Evolutionary conservation across 2,329 filamentous ascomycete species (phyloP).

Genomic region (Hymenoscyphus infarciens): DNA sequence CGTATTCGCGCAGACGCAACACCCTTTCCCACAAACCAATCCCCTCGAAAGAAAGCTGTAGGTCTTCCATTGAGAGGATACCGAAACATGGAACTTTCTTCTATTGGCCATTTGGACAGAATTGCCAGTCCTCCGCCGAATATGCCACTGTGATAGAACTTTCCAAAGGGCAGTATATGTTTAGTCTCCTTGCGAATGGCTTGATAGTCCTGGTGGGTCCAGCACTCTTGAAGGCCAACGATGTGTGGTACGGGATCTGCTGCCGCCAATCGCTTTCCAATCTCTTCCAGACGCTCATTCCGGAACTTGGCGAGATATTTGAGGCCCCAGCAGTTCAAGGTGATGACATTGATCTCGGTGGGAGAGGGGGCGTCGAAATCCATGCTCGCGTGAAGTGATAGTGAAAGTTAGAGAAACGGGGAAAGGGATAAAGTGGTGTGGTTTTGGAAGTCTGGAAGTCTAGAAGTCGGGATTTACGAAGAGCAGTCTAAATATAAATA

Average conservation of each 20-base stretch:
- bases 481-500: background rate
- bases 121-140: conserved; percentile 89
- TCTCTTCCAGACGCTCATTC: conserved; percentile 73
- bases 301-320: conserved; percentile 80
- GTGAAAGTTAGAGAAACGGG: too few relatives aligned
- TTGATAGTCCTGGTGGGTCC: conserved; percentile 80
- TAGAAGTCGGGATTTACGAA: too few relatives aligned
- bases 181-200: conserved; percentile 71
- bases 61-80: conserved; percentile 94
- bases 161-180: conserved; percentile 77
- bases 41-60: conserved; percentile 88
- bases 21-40: conserved; percentile 96
- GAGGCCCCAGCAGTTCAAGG: conserved; percentile 96
- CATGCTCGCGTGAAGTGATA: conserved; percentile 18
- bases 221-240: conserved; percentile 93
- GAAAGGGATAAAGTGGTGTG: too few relatives aligned
- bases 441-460: too few relatives aligned
- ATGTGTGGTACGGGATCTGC: conserved; percentile 71
- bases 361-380: conserved; percentile 37
- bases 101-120: conserved; percentile 86
- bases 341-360: conserved; percentile 71
- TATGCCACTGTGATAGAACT: conserved; percentile 87
- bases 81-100: conserved; percentile 77
- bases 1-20: conserved; percentile 79
- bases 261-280: conserved; percentile 73